Conservation (phyloP, 352 stramenopile genomes). For the Elongisporangium senticosum region DNA sequence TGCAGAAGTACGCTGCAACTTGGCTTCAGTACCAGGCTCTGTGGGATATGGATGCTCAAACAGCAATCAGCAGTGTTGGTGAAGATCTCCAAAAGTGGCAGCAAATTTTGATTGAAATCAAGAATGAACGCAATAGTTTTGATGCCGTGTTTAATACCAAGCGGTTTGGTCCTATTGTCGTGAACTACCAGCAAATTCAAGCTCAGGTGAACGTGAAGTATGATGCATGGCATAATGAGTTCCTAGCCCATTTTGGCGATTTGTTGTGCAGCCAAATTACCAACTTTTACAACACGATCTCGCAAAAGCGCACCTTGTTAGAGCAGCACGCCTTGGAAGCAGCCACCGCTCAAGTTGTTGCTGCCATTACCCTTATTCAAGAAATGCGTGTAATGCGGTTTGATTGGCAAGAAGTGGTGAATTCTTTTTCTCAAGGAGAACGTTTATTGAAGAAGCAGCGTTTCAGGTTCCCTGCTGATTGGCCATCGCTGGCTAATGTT, state of each 20-base stretch:
- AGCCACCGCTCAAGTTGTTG: conserved; percentile 95
- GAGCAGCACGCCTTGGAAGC: conserved; percentile 95
- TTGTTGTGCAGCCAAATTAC: conserved; percentile 93
- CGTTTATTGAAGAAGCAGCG: conserved; percentile 95
- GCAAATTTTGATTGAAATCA: conserved; percentile 95
- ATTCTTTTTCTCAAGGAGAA: conserved; percentile 93
- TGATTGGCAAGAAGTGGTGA: conserved; percentile 71
- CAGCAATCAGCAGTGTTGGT: conserved; percentile 90
- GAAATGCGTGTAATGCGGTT: conserved; percentile 76
- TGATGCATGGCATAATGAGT: conserved; percentile 99
- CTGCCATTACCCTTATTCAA: conserved; percentile 86
- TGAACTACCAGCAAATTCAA: conserved; percentile 92
- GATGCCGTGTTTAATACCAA: conserved; percentile 90
- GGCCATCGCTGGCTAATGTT: conserved; percentile 95
- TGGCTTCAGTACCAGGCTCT: conserved; percentile 99
- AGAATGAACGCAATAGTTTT: conserved; percentile 92
- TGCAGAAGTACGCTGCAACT: conserved; percentile 90
- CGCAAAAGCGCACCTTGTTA: conserved; percentile 80
- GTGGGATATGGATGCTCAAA: conserved; percentile 97
- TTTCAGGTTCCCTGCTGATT: conserved; percentile 94
- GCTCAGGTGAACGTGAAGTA: conserved; percentile 97
- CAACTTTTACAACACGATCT: conserved; percentile 83
- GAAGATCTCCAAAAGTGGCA: conserved; percentile 96
- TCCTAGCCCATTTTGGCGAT: conserved; percentile 93
- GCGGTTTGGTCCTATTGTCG: conserved; percentile 82